Evolutionary conservation across 2,329 filamentous ascomycete genomes (phyloP), one percentile per base, ranked within the genome.

Genomic region (Colletotrichum liaoningense): DNA sequence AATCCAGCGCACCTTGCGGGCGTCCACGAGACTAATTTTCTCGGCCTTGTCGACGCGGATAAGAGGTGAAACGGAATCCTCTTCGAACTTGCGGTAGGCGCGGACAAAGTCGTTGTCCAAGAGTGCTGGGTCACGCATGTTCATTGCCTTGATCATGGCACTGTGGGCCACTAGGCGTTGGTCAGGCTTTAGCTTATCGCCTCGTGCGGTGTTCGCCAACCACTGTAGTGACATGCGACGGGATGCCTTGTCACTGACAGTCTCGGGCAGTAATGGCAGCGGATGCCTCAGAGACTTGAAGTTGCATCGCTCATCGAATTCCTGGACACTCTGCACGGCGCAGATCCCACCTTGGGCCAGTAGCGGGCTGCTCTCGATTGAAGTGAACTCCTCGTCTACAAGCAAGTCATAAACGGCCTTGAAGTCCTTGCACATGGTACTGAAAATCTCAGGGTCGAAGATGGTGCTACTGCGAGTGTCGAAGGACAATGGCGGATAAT

Each of bases 1-100:
- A 35, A 95, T 89, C 94, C 94, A 97, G 52, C 94, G 88, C 19
- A 95, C 89, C 80, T 95, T 95, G 54, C 94, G 90, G 1, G 90
- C 93, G 75, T 96, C 94, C 9, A 88, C 84, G 12, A 90, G 83
- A 0, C 89, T 88, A 1, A 92, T 79, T 77, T 89, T 91, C 46
- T 91, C 89, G 6, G 80, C 73, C 69, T 89, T 90, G 71, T 92
- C 89, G 0, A 84, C 83, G 73, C 88, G 91, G 24, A 84, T 83
- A 2, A 88, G 85, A 0, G 83, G 81, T 60, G 86, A 81, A 24
- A 88, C 80, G 8, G 85, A 86, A 7, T 90, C 87, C 65, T 90
- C 88, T 78, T 97, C 94, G 69, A 95, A 96, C 3, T 85, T 86
- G 4, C 90, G 86, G 77, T 95, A 97, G 1, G 91, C 90, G 65